A percentile compares a stretch with the other conserved stretches of the same genome.
Conservation (phyloP, 345 rosid genomes). For the Excoecaria agallocha region DNA sequence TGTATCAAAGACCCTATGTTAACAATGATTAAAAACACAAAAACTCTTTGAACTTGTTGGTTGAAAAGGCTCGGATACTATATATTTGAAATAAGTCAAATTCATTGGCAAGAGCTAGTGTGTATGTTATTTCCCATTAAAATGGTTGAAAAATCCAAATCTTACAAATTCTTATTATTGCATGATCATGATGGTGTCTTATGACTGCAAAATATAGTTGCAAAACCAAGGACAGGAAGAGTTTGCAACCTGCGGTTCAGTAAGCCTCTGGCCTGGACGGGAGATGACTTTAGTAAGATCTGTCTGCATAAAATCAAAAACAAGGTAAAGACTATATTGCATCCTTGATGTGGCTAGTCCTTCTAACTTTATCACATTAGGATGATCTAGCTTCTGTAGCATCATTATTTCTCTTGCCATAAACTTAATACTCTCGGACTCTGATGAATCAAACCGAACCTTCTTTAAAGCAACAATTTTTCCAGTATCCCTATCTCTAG, state of each 20-base stretch:
- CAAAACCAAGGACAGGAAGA: not conserved
- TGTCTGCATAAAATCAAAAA: conserved; percentile 66
- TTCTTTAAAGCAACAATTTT: conserved; percentile 86
- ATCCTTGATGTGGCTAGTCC: conserved; percentile 87
- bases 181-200: too few relatives aligned
- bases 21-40: not conserved
- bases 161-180: too few relatives aligned
- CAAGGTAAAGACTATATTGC: conserved; percentile 86
- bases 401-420: conserved; percentile 90
- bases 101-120: too few relatives aligned
- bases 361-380: conserved; percentile 76
- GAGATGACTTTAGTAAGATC: conserved; percentile 66
- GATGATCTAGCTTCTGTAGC: conserved; percentile 71
- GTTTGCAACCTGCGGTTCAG: conserved; percentile 60
- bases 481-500: conserved; percentile 60
- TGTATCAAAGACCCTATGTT: conserved; percentile 20
- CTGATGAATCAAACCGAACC: conserved; percentile 79
- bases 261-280: conserved; percentile 60
- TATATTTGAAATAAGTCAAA: too few relatives aligned
- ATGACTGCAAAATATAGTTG: not conserved
- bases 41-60: not conserved
- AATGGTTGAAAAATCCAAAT: too few relatives aligned
- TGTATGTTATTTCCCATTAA: too few relatives aligned
- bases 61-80: too few relatives aligned
- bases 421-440: conserved; percentile 79